phyloP scores from a whole-genome alignment of 345 rosid species.

The Sonneratia caseolaris region DNA sequence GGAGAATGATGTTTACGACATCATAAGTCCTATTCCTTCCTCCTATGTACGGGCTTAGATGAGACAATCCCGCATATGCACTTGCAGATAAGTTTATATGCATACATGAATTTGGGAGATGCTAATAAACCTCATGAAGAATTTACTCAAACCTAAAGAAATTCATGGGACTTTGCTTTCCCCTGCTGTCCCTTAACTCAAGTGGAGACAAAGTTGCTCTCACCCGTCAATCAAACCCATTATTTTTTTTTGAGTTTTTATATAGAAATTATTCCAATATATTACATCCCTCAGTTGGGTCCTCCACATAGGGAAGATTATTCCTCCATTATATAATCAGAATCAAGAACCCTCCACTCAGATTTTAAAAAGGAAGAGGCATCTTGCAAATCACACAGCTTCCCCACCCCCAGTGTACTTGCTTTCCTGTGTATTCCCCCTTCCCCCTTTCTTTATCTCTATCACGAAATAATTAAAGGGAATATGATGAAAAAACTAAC shows the following conservation, averaged over 20 bases:
- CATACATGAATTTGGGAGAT: too few species aligned
- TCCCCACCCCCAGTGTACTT: constrained; percentile 13
- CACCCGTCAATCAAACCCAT: constrained; percentile 17
- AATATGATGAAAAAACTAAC: constrained; percentile 18
- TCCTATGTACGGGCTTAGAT: too few species aligned
- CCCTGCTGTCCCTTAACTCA: constrained; percentile 16
- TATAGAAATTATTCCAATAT: not conserved
- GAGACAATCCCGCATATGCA: too few species aligned
- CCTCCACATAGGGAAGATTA: constrained; percentile 14
- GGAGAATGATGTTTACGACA: too few species aligned
- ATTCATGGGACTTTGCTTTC: constrained; percentile 15
- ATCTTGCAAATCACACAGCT: constrained; percentile 19
- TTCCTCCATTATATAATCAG: constrained; percentile 27
- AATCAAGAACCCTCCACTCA: constrained; percentile 36
- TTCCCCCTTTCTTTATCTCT: constrained; percentile 9
- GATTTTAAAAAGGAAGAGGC: constrained; percentile 20
- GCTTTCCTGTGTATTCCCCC: constrained; percentile 8
- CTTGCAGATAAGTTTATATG: too few species aligned
- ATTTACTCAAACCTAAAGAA: too few species aligned
- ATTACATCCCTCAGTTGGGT: constrained; percentile 17
- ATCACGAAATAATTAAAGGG: constrained; percentile 11
- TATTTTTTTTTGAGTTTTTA: not conserved
- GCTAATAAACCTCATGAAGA: too few species aligned
- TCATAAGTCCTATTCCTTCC: too few species aligned
- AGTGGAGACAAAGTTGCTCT: constrained; percentile 31